Base-by-base conservation (phyloP, 2,329 filamentous ascomycete genomes). In the Hirsutella minnesotensis region DNA sequence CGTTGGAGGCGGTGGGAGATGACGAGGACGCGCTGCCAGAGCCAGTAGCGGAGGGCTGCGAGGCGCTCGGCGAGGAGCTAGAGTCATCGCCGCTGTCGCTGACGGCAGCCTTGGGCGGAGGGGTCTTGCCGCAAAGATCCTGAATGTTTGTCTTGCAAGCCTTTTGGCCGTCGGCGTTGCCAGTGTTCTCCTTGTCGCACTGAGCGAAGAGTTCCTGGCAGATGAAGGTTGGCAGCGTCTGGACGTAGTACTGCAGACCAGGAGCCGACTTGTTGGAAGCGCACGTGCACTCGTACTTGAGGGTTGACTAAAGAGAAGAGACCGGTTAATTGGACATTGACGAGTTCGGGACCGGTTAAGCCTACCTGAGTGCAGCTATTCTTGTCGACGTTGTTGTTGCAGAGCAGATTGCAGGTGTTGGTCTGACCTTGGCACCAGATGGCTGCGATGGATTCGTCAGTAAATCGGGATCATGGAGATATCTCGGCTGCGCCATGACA, bases 201-300 rank as follows among this genome's bases (percentile, higher is more conserved):
- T 69, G 58, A 21, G 53, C 47, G 57, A 64, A 74, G 34, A 72
- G 67, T 46, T 64, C 46, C 44, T 67, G 21, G 64, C 75, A 79
- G 53, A 75, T 67, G 53, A 71, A 75, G 44, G 61, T 66, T 39
- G 68, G 66, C 49, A 78, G 60, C 3, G 72, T 74, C 62, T 75
- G 66, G 39, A 47, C 51, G 61, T 74, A 78, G 56, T 70, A 66
- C 56, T 74, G 61, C 38, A 78, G 66, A 45, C 68, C 70, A 13
- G 73, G 72, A 7, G 63, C 61, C 38, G 64, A 66, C 52, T 56
- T 60, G 58, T 76, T 73, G 48, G 58, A 52, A 29, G 54, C 42
- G 63, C 74, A 77, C 15, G 58, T 63, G 58, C 74, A 78, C 15
- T 55, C 49, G 59, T 66, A 77, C 42, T 58, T 49, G 36, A 77